Base-by-base conservation (phyloP, 805 yeast genomes). In the Hanseniaspora hatyaiensis region DNA sequence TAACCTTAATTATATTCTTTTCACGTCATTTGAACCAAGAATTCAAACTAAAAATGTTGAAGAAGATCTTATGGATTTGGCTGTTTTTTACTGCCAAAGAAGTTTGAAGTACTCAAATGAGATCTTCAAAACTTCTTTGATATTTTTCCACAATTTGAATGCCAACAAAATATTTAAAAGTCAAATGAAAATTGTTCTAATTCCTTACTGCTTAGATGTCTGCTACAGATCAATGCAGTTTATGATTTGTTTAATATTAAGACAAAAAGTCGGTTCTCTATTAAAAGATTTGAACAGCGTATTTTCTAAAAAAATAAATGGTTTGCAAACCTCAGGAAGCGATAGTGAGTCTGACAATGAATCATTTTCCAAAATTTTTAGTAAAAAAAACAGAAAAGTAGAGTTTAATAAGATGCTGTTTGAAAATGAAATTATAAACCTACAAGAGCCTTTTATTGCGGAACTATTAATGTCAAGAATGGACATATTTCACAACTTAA, bases 141-240 rank as follows among this genome's bases (percentile, higher is more conserved):
- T 67, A 18, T 68, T 69, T 53, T 68, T 68, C 54, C 67, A 63
- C 34, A 66, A 66, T 52, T 53, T 59, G 11, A 59, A 55, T 34
- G 52, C 53, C 9, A 47, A 53, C 1, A 59, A 63, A 8, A 59
- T 62, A 51, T 63, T 63, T 48, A 62, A 61, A 47, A 45, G 40
- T 19, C 60, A 62, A 40, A 61, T 62, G 59, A 77, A 74, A 52
- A 63, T 75, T 49, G 58, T 73, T 6, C 52, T 73, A 12, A 65
- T 72, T 20, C 80, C 79, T 11, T 67, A 65, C 52, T 63, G 75
- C 55, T 57, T 75, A 55, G 68, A 74, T 43, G 63, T 72, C 32
- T 77, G 77, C 50, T 78, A 75, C 53, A 64, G 80, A 52, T 71
- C 79, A 4, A 67, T 73, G 55, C 78, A 75, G 53, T 75, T 75